These are phyloP conservation scores for Lactifluus rugatus DNA, from an alignment of 768 basidiomycete genomes.

Conservation along the genomic window DNA sequence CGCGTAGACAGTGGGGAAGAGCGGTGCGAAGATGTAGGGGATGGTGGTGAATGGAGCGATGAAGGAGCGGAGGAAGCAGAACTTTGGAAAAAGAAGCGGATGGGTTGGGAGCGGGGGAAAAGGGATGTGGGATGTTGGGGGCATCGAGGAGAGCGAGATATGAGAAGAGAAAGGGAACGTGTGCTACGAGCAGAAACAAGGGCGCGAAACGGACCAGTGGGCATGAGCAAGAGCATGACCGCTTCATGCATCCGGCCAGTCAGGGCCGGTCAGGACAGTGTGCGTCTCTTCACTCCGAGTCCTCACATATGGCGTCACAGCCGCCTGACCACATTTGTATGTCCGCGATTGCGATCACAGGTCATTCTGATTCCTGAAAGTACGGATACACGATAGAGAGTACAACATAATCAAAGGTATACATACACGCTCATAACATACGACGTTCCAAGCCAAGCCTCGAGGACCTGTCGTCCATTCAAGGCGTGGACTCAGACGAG, in stretches of 20 bases:
- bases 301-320: too few species aligned
- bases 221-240: too few species aligned
- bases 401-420: conserved; percentile 7
- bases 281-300: too few species aligned
- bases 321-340: too few species aligned
- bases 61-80: neutral
- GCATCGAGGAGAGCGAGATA: neutral
- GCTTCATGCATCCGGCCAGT: too few species aligned
- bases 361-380: neutral
- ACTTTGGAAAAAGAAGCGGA: neutral
- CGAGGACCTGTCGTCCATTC: neutral
- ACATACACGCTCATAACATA: neutral
- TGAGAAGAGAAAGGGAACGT: neutral
- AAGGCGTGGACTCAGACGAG: conserved; percentile 11
- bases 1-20: neutral
- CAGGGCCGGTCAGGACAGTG: too few species aligned
- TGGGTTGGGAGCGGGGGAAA: neutral
- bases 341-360: too few species aligned
- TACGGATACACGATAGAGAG: conserved; percentile 1
- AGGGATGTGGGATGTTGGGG: neutral
- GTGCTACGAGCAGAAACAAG: neutral
- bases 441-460: neutral
- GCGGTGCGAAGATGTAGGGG: neutral
- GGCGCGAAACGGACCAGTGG: too few species aligned
- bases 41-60: too few species aligned